Evolutionary conservation across 148 eudicot genomes (phyloP).

Genomic region (Camellia lanceoleosa): DNA sequence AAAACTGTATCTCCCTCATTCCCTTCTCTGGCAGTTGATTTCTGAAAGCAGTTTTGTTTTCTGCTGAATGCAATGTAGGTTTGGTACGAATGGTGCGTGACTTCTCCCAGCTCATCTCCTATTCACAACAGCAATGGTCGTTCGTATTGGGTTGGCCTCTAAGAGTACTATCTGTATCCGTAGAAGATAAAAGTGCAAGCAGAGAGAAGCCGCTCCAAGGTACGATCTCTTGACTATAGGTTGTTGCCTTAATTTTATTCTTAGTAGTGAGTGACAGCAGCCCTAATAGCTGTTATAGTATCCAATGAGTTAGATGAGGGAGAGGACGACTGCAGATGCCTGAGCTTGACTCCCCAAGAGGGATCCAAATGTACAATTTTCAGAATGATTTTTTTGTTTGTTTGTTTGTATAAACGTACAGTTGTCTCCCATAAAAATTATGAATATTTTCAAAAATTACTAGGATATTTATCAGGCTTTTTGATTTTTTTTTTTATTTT

Average conservation of each 20-base stretch:
- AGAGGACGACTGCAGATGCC: no score
- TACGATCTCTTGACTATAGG: background rate
- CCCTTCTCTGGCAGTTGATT: background rate
- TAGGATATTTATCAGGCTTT: no score
- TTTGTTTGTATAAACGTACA: no score
- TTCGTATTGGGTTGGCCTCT: conserved; percentile 96
- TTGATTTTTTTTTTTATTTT: no score
- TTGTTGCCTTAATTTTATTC: background rate
- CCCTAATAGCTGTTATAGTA: no score
- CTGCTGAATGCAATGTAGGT: conserved; percentile 44
- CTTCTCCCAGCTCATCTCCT: conserved; percentile 60
- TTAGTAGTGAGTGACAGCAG: background rate
- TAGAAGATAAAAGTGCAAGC: background rate
- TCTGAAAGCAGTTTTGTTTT: background rate
- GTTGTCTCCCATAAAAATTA: no score
- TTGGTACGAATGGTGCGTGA: conserved; percentile 95
- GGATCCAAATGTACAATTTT: no score
- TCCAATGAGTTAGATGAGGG: no score
- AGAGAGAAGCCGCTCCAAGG: background rate
- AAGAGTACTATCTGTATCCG: background rate
- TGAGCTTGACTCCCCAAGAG: no score
- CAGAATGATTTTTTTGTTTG: no score
- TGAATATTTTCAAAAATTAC: no score
- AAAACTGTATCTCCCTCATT: background rate
- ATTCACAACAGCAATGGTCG: conserved; percentile 89